phyloP scores from a whole-genome alignment of 257 asterid genomes.

The Solanum pennellii region DNA sequence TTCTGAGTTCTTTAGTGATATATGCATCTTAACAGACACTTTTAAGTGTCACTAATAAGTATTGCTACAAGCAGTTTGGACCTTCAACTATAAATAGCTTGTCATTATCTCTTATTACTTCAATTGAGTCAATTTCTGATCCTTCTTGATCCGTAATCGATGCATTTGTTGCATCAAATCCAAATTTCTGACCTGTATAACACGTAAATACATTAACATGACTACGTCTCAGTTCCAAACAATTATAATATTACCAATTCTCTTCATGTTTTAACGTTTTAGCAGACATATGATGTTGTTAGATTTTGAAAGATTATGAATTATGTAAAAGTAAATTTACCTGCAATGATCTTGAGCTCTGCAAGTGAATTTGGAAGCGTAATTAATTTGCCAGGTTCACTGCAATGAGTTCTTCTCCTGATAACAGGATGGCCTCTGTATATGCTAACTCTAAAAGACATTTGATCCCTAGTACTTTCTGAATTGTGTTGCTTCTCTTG shows the following conservation, averaged over 20 bases:
- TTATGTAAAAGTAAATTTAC: constrained; percentile 10
- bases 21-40: neutral
- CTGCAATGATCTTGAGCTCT: constrained; percentile 62
- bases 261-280: neutral
- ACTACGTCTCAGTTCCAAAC: neutral
- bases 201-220: neutral
- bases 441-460: constrained; percentile 43
- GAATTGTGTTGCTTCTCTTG: constrained; percentile 4
- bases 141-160: constrained; percentile 59
- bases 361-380: constrained; percentile 40
- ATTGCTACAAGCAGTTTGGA: neutral
- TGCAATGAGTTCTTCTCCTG: constrained; percentile 30
- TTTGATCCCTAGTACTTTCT: neutral
- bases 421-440: constrained; percentile 60
- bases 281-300: neutral
- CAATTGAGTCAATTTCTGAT: constrained; percentile 70
- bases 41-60: neutral
- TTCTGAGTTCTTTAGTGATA: neutral
- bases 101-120: constrained; percentile 89
- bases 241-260: neutral
- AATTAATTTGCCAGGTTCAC: constrained; percentile 62
- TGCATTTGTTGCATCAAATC: constrained; percentile 65
- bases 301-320: neutral
- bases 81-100: constrained; percentile 39
- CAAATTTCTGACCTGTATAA: constrained; percentile 64